These are phyloP conservation scores for Sporothrix pseudoabietina DNA, from an alignment of 2,329 filamentous ascomycete species.

Conservation along the genomic window DNA sequence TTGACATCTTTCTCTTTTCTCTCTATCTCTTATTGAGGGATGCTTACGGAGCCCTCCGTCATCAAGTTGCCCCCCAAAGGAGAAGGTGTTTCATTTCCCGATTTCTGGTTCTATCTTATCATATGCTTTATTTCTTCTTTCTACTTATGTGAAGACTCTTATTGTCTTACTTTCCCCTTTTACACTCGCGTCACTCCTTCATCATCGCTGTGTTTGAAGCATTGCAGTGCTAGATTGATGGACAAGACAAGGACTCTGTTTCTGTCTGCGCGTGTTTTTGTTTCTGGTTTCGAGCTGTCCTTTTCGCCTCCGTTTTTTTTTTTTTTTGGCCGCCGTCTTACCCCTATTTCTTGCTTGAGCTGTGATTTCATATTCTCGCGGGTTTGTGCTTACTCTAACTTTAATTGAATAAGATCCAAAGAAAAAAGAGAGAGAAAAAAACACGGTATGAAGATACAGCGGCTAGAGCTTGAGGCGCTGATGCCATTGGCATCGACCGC, in stretches of 20 bases:
- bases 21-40: neutral
- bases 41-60: neutral
- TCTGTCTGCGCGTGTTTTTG: conserved; percentile 9
- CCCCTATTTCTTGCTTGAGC: conserved; percentile 11
- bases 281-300: neutral
- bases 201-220: neutral
- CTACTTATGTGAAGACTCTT: neutral
- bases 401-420: neutral
- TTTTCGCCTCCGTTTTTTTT: conserved; percentile 1
- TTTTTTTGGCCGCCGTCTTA: neutral
- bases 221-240: conserved; percentile 4
- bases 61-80: neutral
- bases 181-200: conserved; percentile 5
- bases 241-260: neutral
- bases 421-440: neutral
- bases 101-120: neutral
- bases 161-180: neutral
- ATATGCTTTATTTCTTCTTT: neutral
- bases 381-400: neutral
- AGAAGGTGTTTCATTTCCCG: conserved; percentile 13
- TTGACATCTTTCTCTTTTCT: neutral
- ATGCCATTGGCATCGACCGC: neutral
- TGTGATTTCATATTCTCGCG: neutral
- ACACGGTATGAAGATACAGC: neutral
- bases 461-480: neutral